Conservation (phyloP, 345 rosid genomes). For the Streptanthus diversifolius region DNA sequence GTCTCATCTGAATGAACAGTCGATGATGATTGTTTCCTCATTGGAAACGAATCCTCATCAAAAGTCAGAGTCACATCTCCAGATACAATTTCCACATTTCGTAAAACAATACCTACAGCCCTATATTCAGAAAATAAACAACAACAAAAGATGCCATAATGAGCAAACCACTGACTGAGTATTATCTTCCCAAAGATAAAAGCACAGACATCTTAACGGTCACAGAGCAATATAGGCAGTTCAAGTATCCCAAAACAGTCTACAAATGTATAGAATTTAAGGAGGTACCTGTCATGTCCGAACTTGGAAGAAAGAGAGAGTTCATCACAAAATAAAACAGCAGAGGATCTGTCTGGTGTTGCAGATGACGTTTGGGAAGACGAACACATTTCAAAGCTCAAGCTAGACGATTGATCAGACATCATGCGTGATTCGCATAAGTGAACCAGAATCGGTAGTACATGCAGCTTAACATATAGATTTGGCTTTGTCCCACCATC, state of each 20-base stretch:
- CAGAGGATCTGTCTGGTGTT: conserved; percentile 54
- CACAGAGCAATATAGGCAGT: not conserved
- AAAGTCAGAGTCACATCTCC: conserved; percentile 71
- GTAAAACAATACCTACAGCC: conserved; percentile 70
- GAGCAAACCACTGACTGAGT: conserved; percentile 16
- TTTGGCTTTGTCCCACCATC: conserved; percentile 69
- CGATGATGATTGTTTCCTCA: conserved; percentile 48
- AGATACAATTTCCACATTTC: conserved; percentile 57
- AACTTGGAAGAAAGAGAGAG: conserved; percentile 78
- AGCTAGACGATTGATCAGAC: conserved; percentile 53
- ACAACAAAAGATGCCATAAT: not conserved
- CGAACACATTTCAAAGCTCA: conserved; percentile 42
- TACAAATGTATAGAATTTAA: not conserved
- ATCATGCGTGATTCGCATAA: conserved; percentile 56
- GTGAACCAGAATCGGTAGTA: conserved; percentile 63
- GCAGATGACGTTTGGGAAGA: conserved; percentile 44
- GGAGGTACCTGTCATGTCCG: conserved; percentile 74
- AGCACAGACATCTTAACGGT: not conserved
- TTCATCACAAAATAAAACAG: conserved; percentile 76
- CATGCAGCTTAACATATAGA: conserved; percentile 61
- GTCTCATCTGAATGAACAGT: conserved; percentile 40
- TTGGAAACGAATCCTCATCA: conserved; percentile 67
- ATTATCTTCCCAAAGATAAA: not conserved
- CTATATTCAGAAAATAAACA: conserved; percentile 42
- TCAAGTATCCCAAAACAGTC: conserved; percentile 1